These are phyloP conservation scores for Trametes cinnabarina DNA, from an alignment of 768 basidiomycete genomes.

Conservation along the genomic window DNA sequence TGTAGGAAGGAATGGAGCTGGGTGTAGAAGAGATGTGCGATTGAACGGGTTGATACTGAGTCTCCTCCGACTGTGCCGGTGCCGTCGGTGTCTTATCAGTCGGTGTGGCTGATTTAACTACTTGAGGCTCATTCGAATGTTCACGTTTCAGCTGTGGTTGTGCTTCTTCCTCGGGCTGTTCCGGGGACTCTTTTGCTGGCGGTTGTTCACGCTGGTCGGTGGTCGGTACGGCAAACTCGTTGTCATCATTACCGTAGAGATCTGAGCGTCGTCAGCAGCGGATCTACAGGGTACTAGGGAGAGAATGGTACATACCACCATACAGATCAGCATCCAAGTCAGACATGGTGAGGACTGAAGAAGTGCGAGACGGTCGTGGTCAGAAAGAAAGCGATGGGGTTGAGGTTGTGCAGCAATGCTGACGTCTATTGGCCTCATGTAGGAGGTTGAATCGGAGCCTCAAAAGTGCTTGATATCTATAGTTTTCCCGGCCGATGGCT, in stretches of 20 bases:
- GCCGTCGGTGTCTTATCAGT: constrained; percentile 12
- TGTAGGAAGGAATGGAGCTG: constrained; percentile 32
- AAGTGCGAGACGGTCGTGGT: constrained; percentile 49
- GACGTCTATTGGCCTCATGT: constrained; percentile 3
- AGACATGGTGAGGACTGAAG: constrained; percentile 49
- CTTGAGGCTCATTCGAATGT: not conserved
- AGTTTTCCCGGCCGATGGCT: not conserved
- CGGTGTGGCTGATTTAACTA: constrained; percentile 3
- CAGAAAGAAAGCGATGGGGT: constrained; percentile 13
- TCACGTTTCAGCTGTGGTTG: not conserved
- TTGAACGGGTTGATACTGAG: constrained; percentile 22
- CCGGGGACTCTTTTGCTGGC: constrained; percentile 20
- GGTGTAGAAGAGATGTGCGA: constrained; percentile 20
- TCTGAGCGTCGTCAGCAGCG: constrained; percentile 39
- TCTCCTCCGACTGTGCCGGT: constrained; percentile 9
- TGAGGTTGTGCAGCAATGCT: not conserved
- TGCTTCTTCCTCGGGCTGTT: constrained; percentile 10
- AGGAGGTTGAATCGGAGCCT: constrained; percentile 1
- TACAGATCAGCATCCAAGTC: constrained; percentile 90
- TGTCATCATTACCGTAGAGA: constrained; percentile 64
- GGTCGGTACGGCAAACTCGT: constrained; percentile 52
- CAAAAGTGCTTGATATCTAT: not conserved
- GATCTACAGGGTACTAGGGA: not conserved
- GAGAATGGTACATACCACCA: constrained; percentile 55
- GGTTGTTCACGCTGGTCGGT: constrained; percentile 36